Evolutionary conservation across 805 yeast genomes (phyloP), one percentile per base, ranked within the genome.

Genomic region (Yarrowia alimentaria): DNA sequence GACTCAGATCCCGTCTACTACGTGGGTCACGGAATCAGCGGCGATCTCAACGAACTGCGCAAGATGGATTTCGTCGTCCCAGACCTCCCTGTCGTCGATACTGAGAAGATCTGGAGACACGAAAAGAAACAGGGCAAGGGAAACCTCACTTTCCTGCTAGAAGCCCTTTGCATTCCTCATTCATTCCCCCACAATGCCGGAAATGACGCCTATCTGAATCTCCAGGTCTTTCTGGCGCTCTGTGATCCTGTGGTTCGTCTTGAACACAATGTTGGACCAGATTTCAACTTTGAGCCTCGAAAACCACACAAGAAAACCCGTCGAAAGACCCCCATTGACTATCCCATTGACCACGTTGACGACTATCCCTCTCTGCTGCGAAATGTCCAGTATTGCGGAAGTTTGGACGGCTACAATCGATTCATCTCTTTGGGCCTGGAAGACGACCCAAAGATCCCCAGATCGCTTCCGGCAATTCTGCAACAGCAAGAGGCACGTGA

Each of bases 121-220:
- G 3, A 68, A 74, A 6, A 45, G 37, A 19, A 29, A 20, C 13
- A 19, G 29, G 29, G 51, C 22, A 16, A 30, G 25, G 16, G 47
- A 21, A 13, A 51, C 51, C 54, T 83, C 34, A 70, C 76, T 12
- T 73, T 71, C 16, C 61, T 77, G 0, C 65, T 81, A 13, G 62
- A 75, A 31, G 60, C 70, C 40, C 64, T 78, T 43, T 66, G 68
- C 20, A 70, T 83, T 5, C 84, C 85, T 1, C 79, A 78, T 59
- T 73, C 80, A 0, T 72, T 69, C 56, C 65, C 83, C 38, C 89
- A 83, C 61, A 83, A 83, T 60, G 89, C 85, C 1, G 85, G 81
- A 3, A 83, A 83, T 59, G 90, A 83, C 62, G 78, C 86, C 6
- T 78, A 79, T 58, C 80, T 72, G 56, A 83, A 89, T 0, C 62